Base-by-base conservation (phyloP, 768 basidiomycete genomes). In the Russula dissimulans region DNA sequence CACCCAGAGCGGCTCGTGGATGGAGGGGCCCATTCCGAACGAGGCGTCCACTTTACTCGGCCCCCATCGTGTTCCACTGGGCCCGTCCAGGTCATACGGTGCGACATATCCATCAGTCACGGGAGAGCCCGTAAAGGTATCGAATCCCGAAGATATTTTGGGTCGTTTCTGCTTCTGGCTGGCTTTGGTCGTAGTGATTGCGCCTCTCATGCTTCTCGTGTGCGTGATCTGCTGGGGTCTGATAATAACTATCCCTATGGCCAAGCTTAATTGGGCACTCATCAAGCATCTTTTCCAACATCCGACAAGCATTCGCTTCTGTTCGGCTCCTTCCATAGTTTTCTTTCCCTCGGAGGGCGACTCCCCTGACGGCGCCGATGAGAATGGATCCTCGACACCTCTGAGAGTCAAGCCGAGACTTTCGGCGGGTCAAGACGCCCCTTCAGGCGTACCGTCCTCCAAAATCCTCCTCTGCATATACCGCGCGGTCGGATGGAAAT, bases 231-330 rank as follows among this genome's bases (percentile, higher is more conserved):
- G 97, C 75, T 99, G 95, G 94, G 93, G 80, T n/a, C 78, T 93
- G 61, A 85, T 99, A 61, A 79, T 99, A 70, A 90, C 95, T 58
- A 89, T 99, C 65, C 97, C 97, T 4, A 99, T 99, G 97, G 97
- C 95, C 36, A 95, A 89, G 71, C 80, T 99, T 53, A 91, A 86
- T 66, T 98, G 95, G 95, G 91, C 84, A n/a, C 80, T 99, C 46
- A 79, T 98, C 69, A 84, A 86, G 48, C 81, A 90, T 70, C 78
- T 99, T 53, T 85, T 86, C 68, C 72, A 78, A 55, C 85, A 86
- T 61, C 94, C 97, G 0, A 85, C 86, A 34, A 79, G 80, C 43
- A 87, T 99, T 65, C 90, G 95, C 56, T 98, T 99, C 76, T 94
- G 94, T 65, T 83, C 93, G 4, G 88, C 97, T 9, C 94, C 89